Percentiles rank a stretch among this genome's conserved stretches.
Conservation (phyloP, 495 filamentous ascomycete species). For the Penicillium coffeae region DNA sequence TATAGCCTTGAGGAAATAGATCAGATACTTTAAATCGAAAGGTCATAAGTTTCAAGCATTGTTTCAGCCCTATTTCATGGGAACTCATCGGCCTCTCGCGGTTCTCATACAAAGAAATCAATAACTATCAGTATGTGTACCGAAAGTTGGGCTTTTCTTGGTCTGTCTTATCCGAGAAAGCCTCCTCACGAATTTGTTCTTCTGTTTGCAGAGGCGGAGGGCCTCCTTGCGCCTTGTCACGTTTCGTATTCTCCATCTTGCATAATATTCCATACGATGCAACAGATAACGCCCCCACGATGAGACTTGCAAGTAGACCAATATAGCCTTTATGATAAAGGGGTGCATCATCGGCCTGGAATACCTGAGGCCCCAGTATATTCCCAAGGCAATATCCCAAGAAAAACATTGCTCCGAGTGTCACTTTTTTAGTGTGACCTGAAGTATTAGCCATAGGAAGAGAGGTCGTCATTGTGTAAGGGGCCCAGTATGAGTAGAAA, state of each 20-base stretch:
- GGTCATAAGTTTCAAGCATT: too few species aligned
- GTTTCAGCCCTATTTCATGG: too few species aligned
- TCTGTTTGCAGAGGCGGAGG: background rate
- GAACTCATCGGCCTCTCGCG: too few species aligned
- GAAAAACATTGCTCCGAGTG: constrained; percentile 26
- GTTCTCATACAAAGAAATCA: background rate
- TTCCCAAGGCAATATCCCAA: constrained; percentile 36
- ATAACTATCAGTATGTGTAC: constrained; percentile 33
- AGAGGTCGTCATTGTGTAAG: constrained; percentile 35
- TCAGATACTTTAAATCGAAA: too few species aligned
- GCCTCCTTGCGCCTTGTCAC: constrained; percentile 7
- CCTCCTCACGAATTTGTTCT: too few species aligned
- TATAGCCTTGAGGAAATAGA: too few species aligned
- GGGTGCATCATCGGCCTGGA: constrained; percentile 52
- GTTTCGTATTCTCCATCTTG: constrained; percentile 13
- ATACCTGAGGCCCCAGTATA: constrained; percentile 60
- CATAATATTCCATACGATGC: constrained; percentile 18
- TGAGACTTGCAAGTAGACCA: constrained; percentile 23
- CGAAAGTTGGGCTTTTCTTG: constrained; percentile 29
- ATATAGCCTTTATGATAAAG: constrained; percentile 31
- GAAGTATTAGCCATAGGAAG: constrained; percentile 39
- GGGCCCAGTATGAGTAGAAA: constrained; percentile 35
- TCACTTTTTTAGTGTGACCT: constrained; percentile 32
- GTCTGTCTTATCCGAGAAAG: constrained; percentile 32
- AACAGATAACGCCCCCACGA: constrained; percentile 21